Evolutionary conservation across 2,329 filamentous ascomycete species (phyloP).

Genomic region (Sarocladium kiliense): DNA sequence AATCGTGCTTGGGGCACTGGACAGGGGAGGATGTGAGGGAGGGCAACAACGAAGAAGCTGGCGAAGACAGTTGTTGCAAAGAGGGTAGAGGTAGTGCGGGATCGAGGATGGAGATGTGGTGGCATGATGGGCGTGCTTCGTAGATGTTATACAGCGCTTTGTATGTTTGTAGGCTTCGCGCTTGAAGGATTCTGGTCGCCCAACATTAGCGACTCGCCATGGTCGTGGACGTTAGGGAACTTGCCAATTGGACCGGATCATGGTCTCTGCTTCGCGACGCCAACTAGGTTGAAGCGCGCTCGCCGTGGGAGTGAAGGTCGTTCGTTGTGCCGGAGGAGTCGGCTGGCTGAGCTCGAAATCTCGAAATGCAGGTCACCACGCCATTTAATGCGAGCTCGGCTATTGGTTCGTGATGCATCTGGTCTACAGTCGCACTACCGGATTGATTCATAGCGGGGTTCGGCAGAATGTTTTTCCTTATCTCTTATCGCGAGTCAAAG

Average conservation of each 20-base stretch:
- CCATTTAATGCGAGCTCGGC: constrained; percentile 7
- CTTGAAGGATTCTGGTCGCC: neutral
- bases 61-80: constrained; percentile 90
- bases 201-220: neutral
- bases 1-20: constrained; percentile 72
- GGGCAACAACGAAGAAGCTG: constrained; percentile 85
- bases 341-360: constrained; percentile 1
- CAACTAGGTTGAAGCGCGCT: neutral
- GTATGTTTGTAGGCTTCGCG: neutral
- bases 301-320: neutral
- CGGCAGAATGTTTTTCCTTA: neutral
- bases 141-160: neutral
- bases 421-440: neutral
- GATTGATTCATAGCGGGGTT: neutral
- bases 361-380: constrained; percentile 6
- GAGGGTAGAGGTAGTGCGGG: constrained; percentile 85
- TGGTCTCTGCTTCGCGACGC: neutral
- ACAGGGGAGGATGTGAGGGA: constrained; percentile 88
- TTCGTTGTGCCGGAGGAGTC: neutral
- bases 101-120: constrained; percentile 87
- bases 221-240: neutral
- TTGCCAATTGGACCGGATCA: constrained; percentile 7
- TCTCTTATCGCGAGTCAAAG: neutral
- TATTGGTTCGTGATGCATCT: neutral
- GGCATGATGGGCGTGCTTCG: constrained; percentile 50